Evolutionary conservation across 164 flowering plant genomes (phyloP), one percentile per base, ranked within the genome.

Genomic region (Kalanchoe fedtschenkoi): DNA sequence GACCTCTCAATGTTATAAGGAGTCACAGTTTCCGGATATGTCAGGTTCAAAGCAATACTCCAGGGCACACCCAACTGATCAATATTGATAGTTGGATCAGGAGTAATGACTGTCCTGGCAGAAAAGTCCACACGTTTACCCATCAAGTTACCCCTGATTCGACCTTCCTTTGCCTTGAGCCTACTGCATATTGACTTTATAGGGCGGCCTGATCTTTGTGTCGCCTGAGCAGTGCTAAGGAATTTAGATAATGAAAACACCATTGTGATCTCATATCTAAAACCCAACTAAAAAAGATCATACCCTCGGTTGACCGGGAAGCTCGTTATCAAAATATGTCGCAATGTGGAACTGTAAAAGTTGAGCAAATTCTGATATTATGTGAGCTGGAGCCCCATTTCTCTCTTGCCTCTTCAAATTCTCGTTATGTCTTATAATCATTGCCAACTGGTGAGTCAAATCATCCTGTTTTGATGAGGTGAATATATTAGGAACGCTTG

Each of bases 291-390:
- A 5, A 26, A 26, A 32, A 34, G 60, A 32, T 24, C 43, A 67
- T 82, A 93, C 99, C 88, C 99, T 80, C 56, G 99, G 99, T 71
- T 85, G 95, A 43, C 99, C 99, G 17, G 97, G 99, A 61, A 95
- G 83, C 76, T 95, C 99, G 74, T 95, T 95, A 60, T 95, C 99
- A 74, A 95, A 95, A 74, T 95, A 95, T 47, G 97, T 95, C 19
- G 99, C 97, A 46, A 95, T 76, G 58, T 95, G 99, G 60, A 95
- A 95, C 82, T 95, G 99, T 76, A 95, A 68, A 68, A 95, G 70
- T 70, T 91, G 97, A 6, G 97, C 92, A 72, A 95, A 95, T 72
- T 95, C 99, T 2, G 96, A 87, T 58, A 93, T 90, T 24, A 93
- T 86, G 68, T 93, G 99, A 10, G 99, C 96, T 60, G 99, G 96